Base-by-base conservation (phyloP, 768 basidiomycete species). In the Dentipellis fragilis region DNA sequence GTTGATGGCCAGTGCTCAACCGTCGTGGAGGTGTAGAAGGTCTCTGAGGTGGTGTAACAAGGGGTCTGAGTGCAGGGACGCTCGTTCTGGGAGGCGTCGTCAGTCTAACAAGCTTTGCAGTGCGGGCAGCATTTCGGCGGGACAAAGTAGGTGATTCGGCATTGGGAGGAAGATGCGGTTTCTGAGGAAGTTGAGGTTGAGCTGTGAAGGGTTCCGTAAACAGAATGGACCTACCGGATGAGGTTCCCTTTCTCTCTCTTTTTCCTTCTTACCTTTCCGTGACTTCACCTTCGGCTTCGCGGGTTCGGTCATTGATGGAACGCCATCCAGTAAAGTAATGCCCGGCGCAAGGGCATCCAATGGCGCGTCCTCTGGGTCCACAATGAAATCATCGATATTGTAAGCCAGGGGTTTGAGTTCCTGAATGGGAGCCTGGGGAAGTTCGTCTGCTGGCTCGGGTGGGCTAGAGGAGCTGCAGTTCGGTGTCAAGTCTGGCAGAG, bases 21-120 rank as follows among this genome's bases (percentile, higher is more conserved):
- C 59, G 58, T 22, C 62, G 54, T 10, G 73, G 68, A 17, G 74
- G 75, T 0, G 75, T 74, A 36, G 59, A 66, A n/a, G 74, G 71
- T 19, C 71, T 68, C 22, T 65, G 60, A 11, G 80, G 78, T 10
- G 73, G 69, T 0, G 72, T 68, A 16, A 55, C 47, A n/a, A 60
- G 29, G 19, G 58, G 56, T 34, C 56, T 61, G 29, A 54, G 52
- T 14, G 29, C 34, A 22, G 56, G 45, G 1, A 50, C 29, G 17
- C 21, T 37, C 17, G 22, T 49, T 49, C 42, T 52, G 8, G 52
- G 61, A 22, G 60, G 60, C 2, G 61, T 62, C 2, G 47, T 37
- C 10, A 23, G 47, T 21, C 52, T 53, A 36, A 16, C 19, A 4
- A 51, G 49, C 39, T 53, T 42, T 37, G 39, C 16, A 10, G 49